A percentile compares a stretch with the other conserved stretches of the same genome.
These are phyloP conservation scores for Acanthamoeba comandoni DNA, from an alignment of 208 protist genomes.

Conservation along the genomic window DNA sequence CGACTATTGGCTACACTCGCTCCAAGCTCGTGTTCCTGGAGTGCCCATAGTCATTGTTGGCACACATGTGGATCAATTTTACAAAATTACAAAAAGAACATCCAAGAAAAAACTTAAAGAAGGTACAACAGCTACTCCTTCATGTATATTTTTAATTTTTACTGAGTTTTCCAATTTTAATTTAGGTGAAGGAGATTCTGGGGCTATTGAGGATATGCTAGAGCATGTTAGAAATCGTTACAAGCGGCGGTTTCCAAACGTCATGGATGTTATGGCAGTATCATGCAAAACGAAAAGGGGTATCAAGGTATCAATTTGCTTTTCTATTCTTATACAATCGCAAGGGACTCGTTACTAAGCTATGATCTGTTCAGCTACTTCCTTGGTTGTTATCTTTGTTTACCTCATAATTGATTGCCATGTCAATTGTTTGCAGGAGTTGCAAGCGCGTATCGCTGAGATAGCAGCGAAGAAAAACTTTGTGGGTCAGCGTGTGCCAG, in stretches of 20 bases:
- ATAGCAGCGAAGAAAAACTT: slow-evolving; percentile 57
- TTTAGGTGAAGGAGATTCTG: neutral
- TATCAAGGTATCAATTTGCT: slow-evolving; percentile 9
- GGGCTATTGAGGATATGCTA: slow-evolving; percentile 46
- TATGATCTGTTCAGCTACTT: too few species aligned
- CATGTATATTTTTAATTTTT: neutral
- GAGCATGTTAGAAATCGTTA: slow-evolving; percentile 33
- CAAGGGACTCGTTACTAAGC: too few species aligned
- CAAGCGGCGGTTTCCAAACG: slow-evolving; percentile 72
- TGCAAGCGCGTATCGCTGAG: slow-evolving; percentile 59
- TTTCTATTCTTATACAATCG: too few species aligned
- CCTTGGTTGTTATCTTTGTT: too few species aligned
- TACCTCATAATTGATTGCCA: too few species aligned
- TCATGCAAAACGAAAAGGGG: slow-evolving; percentile 66
- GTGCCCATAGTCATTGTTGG: slow-evolving; percentile 72
- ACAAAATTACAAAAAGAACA: slow-evolving; percentile 20
- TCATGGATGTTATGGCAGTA: slow-evolving; percentile 57
- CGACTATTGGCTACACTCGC: slow-evolving; percentile 63
- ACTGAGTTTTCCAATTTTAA: neutral
- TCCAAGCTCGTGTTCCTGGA: slow-evolving; percentile 63
- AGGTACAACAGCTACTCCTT: neutral
- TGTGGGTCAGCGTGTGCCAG: slow-evolving; percentile 46
- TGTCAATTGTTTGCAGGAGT: neutral
- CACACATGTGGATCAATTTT: slow-evolving; percentile 61
- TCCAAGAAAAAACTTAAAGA: slow-evolving; percentile 52